These are phyloP conservation scores for Cladosporium sp. DNA, from an alignment of 2,329 filamentous ascomycete species.

Conservation along the genomic window DNA sequence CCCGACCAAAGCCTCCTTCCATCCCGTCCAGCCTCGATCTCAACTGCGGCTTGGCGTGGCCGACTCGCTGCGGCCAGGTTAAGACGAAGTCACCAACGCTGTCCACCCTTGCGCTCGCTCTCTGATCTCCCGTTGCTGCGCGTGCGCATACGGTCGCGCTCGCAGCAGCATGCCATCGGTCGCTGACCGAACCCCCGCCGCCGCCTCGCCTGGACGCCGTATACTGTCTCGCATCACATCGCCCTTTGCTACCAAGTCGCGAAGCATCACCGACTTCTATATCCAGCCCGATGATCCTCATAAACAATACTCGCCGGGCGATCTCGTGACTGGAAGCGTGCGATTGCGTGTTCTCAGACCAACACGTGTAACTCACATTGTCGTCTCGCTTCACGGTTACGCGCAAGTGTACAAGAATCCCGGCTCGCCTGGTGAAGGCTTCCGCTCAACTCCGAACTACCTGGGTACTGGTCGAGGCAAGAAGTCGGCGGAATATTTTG, in stretches of 20 bases:
- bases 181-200: slow-evolving; percentile 9
- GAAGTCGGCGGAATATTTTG: slow-evolving; percentile 56
- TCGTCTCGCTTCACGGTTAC: slow-evolving; percentile 72
- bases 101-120: neutral
- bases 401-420: slow-evolving; percentile 73
- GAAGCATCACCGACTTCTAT: slow-evolving; percentile 73
- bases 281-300: slow-evolving; percentile 74
- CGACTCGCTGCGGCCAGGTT: slow-evolving; percentile 6
- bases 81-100: neutral
- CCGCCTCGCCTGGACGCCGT: slow-evolving; percentile 26
- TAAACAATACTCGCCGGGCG: slow-evolving; percentile 70
- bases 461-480: slow-evolving; percentile 40
- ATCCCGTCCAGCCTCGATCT: neutral
- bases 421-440: slow-evolving; percentile 53
- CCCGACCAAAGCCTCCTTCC: neutral
- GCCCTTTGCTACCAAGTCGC: slow-evolving; percentile 52
- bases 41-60: slow-evolving; percentile 9
- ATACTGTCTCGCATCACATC: slow-evolving; percentile 54
- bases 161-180: slow-evolving; percentile 14
- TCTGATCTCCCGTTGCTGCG: neutral
- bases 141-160: slow-evolving; percentile 9
- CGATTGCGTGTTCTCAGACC: slow-evolving; percentile 70
- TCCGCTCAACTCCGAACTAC: slow-evolving; percentile 45
- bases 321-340: slow-evolving; percentile 69
- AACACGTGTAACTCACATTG: slow-evolving; percentile 73